Evolutionary conservation across 208 protist species (phyloP).

Genomic region (Leishmania guyanensis): DNA sequence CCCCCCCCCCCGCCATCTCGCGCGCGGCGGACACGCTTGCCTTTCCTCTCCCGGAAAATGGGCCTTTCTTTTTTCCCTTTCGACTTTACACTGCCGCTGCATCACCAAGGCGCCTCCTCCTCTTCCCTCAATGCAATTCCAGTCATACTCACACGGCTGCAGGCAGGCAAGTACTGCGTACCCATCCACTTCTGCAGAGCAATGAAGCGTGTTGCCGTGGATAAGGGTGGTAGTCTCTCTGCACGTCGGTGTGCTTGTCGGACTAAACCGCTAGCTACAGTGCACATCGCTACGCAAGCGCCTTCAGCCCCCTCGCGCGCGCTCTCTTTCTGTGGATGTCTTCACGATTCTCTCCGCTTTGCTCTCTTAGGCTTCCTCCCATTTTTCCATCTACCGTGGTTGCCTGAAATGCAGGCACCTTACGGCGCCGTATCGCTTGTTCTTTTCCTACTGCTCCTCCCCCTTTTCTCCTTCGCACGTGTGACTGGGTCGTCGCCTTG

Average conservation of each 20-base stretch:
- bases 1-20: not conserved
- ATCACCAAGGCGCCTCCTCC: not conserved
- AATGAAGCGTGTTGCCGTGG: not conserved
- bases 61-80: not conserved
- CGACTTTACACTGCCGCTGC: not conserved
- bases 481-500: not conserved
- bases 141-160: not conserved
- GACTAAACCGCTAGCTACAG: not conserved
- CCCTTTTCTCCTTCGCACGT: not conserved
- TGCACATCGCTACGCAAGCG: not conserved
- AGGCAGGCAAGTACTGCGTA: not conserved
- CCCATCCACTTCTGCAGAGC: not conserved
- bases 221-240: not conserved
- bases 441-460: not conserved
- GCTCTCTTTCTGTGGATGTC: not conserved
- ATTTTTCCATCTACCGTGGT: not conserved
- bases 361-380: not conserved
- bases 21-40: not conserved
- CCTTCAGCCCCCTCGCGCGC: not conserved
- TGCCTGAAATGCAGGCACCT: not conserved
- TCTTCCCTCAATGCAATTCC: not conserved
- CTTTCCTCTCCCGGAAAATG: not conserved
- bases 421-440: not conserved
- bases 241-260: not conserved
- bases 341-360: not conserved